Conservation (phyloP, 345 rosid genomes). For the Bruguiera gymnorhiza region DNA sequence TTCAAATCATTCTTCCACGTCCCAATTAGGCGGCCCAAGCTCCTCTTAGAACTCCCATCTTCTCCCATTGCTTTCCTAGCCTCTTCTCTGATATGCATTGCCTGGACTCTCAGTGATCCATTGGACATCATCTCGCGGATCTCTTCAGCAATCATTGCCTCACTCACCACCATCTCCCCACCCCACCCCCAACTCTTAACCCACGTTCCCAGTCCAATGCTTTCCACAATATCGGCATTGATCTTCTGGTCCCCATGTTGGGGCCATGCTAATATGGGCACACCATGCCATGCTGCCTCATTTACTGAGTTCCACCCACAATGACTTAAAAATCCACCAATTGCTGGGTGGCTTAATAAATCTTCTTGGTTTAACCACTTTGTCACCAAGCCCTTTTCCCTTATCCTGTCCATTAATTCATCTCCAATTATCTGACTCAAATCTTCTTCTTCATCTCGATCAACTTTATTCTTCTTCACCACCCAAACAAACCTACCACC, state of each 20-base stretch:
- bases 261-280: slow-evolving; percentile 29
- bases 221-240: slow-evolving; percentile 27
- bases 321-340: slow-evolving; percentile 28
- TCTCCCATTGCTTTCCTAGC: slow-evolving; percentile 8
- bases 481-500: slow-evolving; percentile 18
- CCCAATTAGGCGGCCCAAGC: slow-evolving; percentile 8
- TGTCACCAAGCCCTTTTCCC: slow-evolving; percentile 18
- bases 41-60: slow-evolving; percentile 5
- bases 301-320: slow-evolving; percentile 35
- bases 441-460: slow-evolving; percentile 17
- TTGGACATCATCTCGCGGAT: slow-evolving; percentile 11
- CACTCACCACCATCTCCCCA: slow-evolving; percentile 11
- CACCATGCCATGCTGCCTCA: slow-evolving; percentile 21
- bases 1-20: slow-evolving; percentile 9
- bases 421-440: slow-evolving; percentile 15
- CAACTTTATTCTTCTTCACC: slow-evolving; percentile 26
- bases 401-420: slow-evolving; percentile 8
- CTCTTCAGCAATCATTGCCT: slow-evolving; percentile 16
- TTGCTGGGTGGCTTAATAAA: slow-evolving; percentile 15
- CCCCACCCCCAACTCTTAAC: slow-evolving; percentile 27
- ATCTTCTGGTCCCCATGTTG: slow-evolving; percentile 31
- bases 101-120: slow-evolving; percentile 16
- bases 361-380: slow-evolving; percentile 28
- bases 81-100: slow-evolving; percentile 12
- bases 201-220: slow-evolving; percentile 24